These are phyloP conservation scores for Colletotrichum orchidophilum DNA, from an alignment of 2,329 filamentous ascomycete genomes.

Conservation along the genomic window DNA sequence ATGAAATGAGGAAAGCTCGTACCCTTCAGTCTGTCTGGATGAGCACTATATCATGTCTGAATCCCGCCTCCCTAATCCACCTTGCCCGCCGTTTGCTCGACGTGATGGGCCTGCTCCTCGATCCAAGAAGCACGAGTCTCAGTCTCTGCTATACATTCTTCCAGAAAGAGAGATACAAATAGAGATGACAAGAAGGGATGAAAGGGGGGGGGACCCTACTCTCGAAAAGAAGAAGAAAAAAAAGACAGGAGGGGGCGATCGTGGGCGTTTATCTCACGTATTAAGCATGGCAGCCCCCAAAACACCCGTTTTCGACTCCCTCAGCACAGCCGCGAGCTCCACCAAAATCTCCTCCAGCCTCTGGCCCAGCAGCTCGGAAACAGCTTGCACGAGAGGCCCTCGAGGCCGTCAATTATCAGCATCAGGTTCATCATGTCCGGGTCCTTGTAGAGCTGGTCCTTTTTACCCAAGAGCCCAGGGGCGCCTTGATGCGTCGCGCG, in stretches of 20 bases:
- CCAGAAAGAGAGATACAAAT: background rate
- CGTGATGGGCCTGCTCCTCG: background rate
- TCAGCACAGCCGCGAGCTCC: slow-evolving; percentile 38
- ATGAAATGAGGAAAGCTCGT: slow-evolving; percentile 22
- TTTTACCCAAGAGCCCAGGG: slow-evolving; percentile 48
- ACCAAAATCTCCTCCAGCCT: slow-evolving; percentile 37
- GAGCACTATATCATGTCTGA: background rate
- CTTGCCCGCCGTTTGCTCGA: background rate
- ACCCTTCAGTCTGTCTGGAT: background rate
- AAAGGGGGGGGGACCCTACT: no score
- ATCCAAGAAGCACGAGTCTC: background rate
- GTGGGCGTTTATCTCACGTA: no score
- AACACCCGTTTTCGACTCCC: slow-evolving; percentile 38
- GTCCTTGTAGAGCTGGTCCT: slow-evolving; percentile 51
- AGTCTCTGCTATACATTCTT: no score
- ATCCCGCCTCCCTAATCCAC: background rate
- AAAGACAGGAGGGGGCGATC: no score
- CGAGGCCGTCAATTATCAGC: slow-evolving; percentile 35
- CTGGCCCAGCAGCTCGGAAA: slow-evolving; percentile 43
- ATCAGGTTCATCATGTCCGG: slow-evolving; percentile 41
- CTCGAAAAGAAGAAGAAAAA: background rate
- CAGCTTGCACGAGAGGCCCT: slow-evolving; percentile 36
- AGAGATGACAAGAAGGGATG: no score
- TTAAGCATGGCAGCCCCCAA: slow-evolving; percentile 41
- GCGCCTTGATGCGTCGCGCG: slow-evolving; percentile 40